phyloP scores from a whole-genome alignment of 176 grass and related monocot species.

The Zea mays region DNA sequence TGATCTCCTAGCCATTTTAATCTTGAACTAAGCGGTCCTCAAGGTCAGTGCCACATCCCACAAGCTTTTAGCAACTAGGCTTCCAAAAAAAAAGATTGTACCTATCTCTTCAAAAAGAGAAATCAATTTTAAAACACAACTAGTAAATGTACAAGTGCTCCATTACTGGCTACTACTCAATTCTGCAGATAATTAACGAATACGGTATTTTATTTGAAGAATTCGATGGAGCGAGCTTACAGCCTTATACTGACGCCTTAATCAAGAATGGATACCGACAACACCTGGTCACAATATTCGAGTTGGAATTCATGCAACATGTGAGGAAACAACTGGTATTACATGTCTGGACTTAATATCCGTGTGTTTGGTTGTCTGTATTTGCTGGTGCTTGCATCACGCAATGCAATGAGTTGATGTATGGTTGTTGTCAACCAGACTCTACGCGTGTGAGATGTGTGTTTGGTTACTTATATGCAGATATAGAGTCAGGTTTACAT shows the following conservation, averaged over 20 bases:
- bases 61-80: conserved; percentile 8
- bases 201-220: conserved; percentile 1
- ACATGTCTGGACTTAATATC: background rate
- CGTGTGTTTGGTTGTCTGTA: too few species aligned
- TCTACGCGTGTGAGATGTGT: too few species aligned
- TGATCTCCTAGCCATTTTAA: conserved; percentile 7
- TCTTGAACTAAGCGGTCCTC: background rate
- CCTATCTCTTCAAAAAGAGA: conserved; percentile 23
- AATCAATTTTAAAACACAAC: background rate
- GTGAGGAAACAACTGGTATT: too few species aligned
- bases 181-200: background rate
- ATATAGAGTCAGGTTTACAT: too few species aligned
- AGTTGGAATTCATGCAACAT: background rate
- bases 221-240: background rate
- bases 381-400: too few species aligned
- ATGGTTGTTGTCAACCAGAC: too few species aligned
- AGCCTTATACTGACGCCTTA: background rate
- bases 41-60: background rate
- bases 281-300: too few species aligned
- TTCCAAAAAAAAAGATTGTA: background rate
- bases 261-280: background rate
- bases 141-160: conserved; percentile 10
- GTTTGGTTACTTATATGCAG: too few species aligned
- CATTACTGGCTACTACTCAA: background rate
- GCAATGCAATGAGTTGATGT: too few species aligned